Evolutionary conservation across 2,329 filamentous ascomycete species (phyloP), one percentile per base, ranked within the genome.

Genomic region (Microdochium nivale): DNA sequence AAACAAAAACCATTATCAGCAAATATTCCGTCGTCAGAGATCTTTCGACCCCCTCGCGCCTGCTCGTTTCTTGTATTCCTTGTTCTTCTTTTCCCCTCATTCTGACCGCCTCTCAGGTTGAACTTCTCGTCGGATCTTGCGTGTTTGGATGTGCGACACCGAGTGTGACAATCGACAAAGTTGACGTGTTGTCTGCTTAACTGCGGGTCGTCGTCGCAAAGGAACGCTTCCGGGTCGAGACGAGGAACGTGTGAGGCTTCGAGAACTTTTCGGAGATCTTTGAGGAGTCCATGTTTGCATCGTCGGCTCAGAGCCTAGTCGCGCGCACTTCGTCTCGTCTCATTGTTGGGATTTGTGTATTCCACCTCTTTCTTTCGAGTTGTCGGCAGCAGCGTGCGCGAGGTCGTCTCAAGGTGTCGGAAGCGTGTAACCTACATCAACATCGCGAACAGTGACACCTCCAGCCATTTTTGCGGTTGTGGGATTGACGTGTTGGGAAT

Each of bases 371-470:
- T 23, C 40, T 23, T 23, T 23, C 19, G 4, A 8, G 23, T 44
- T 8, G n/a, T 44, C 40, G 40, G 40, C 40, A 44, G 21, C n/a
- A 44, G 40, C 40, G 40, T 5, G 40, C 40, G 40, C 40, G 40
- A 44, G 40, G 40, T 44, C 40, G 40, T 44, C 53, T 55, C 50
- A 54, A 51, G 51, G 51, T 43, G 50, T 59, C 56, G 59, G 54
- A 60, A 55, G 55, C 53, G 52, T 62, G 62, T 61, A 65, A 83
- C 83, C 76, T 84, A 88, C 85, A 81, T 88, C 86, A 73, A 91
- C 87, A 78, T 91, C 88, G 77, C 87, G 87, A 76, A 92, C 88
- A 67, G 78, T 82, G 72, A 89, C 80, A 75, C 87, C 88, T 75
- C 86, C 81, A 71, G 78, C 76, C 88, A 91, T 91, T 73, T 79